These are phyloP conservation scores for Exophiala sideris DNA, from an alignment of 2,329 filamentous ascomycete genomes.

Conservation along the genomic window DNA sequence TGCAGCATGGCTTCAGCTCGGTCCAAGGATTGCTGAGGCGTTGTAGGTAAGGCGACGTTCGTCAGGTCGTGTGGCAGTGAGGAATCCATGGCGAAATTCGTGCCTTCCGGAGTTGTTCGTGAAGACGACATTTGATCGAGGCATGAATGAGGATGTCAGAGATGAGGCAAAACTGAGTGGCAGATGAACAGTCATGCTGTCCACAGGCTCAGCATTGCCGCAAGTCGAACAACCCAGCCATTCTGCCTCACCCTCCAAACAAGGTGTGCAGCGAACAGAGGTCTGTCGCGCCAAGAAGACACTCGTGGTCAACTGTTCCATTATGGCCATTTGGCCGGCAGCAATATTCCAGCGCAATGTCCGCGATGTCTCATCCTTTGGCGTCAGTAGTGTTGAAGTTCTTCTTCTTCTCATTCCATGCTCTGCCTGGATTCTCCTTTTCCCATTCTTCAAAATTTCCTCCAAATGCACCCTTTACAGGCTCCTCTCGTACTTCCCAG, in stretches of 20 bases:
- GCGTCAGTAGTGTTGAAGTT: neutral
- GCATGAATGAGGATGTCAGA: neutral
- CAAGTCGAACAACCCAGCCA: too few relatives aligned
- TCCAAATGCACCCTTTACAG: conserved; percentile 51
- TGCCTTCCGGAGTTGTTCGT: neutral
- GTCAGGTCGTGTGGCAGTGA: conserved; percentile 7
- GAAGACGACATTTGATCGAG: neutral
- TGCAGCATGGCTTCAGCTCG: conserved; percentile 10
- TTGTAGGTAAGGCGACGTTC: conserved; percentile 5
- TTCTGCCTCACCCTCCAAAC: too few relatives aligned
- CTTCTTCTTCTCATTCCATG: conserved; percentile 37
- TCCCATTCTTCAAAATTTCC: conserved; percentile 44
- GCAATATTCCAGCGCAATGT: too few relatives aligned
- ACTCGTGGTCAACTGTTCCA: too few relatives aligned
- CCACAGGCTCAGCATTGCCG: too few relatives aligned
- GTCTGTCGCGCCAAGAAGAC: too few relatives aligned
- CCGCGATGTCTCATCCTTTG: neutral
- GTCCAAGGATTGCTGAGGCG: conserved; percentile 12
- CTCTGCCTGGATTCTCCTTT: conserved; percentile 35
- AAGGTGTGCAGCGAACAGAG: too few relatives aligned
- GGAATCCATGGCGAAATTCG: conserved; percentile 4
- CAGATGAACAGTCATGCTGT: too few relatives aligned
- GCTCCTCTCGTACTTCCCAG: conserved; percentile 71
- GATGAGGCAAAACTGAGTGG: neutral
- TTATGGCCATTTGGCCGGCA: too few relatives aligned